Evolutionary conservation across 371 early-diverging fungal genomes (phyloP), one percentile per base, ranked within the genome.

Genomic region (Mucor indicus): DNA sequence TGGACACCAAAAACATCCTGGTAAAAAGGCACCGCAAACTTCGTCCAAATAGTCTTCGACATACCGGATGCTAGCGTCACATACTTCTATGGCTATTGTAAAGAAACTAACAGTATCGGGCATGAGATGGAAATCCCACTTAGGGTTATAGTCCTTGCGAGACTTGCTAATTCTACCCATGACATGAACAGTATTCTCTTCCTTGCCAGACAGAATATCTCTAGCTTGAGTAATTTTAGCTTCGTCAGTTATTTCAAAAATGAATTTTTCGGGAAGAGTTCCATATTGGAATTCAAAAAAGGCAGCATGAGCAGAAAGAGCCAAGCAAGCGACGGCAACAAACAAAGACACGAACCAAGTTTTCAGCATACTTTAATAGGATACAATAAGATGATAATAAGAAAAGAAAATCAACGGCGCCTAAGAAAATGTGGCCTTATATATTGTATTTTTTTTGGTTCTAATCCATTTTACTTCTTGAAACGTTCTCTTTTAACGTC

Each of bases 21-120:
- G 44, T 16, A 44, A 44, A 15, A 44, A 44, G 16, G 44, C 44
- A 4, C 44, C 44, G 13, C 44, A 31, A 15, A 13, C 44, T 32
- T 44, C 44, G 16, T 44, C 44, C 6, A 44, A 15, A 33, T 44
- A 1, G 1, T 44, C 44, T 6, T 44, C 30, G 4, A 15, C 15
- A 13, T 44, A 44, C 0, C 8, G 0, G 12, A 33, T 0, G 11
- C 0, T 6, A 21, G 44, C 44, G 22, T 44, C 44, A 5, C 44
- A 44, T 5, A 44, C 44, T 11, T 44, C 44, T 15, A 44, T 44
- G n/a, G 44, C 44, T 1, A 23, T 15, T 8, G 6, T 0, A 23
- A 44, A 44, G 10, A 44, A 44, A 2, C 1, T 22, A 15, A 44
- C 11, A 17, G 33, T 44, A n/a, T 11, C 16, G 33, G 44, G 44